These are phyloP conservation scores for Populus ilicifolia DNA, from an alignment of 345 rosid genomes.

Conservation along the genomic window DNA sequence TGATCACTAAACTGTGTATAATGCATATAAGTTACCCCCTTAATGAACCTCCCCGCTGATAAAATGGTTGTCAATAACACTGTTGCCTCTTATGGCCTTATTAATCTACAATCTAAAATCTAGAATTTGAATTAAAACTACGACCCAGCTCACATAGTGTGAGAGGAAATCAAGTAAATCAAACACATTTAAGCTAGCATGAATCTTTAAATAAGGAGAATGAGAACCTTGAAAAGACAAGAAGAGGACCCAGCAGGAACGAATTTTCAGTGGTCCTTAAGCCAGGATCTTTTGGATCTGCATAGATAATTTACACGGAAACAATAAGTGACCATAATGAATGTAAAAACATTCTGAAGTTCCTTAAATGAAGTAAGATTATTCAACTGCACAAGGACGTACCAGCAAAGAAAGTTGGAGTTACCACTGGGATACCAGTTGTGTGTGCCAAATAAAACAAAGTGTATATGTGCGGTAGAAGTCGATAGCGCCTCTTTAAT, in stretches of 20 bases:
- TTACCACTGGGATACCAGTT: conserved; percentile 68
- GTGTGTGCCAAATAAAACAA: conserved; percentile 81
- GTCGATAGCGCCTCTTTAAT: conserved; percentile 79
- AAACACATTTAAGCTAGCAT: background rate
- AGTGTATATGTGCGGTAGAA: conserved; percentile 80
- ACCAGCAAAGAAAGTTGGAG: conserved; percentile 85
- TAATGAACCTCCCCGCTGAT: too few relatives aligned
- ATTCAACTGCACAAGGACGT: conserved; percentile 19
- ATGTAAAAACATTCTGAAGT: background rate
- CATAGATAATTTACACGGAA: conserved; percentile 15
- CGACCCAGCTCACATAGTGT: background rate
- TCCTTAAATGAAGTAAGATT: conserved; percentile 6
- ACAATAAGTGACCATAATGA: background rate
- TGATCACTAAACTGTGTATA: too few relatives aligned
- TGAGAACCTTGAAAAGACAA: conserved; percentile 64
- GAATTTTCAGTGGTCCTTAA: conserved; percentile 69
- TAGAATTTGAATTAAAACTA: background rate
- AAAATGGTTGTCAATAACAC: too few relatives aligned
- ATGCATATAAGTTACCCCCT: too few relatives aligned
- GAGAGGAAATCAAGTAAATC: background rate
- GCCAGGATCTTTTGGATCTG: conserved; percentile 70
- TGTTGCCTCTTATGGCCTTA: too few relatives aligned
- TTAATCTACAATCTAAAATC: background rate
- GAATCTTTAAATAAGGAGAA: conserved; percentile 17
- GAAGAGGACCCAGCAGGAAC: conserved; percentile 78